phyloP scores from a whole-genome alignment of 1,284 basidiomycete genomes.

The Naganishia liquefaciens region DNA sequence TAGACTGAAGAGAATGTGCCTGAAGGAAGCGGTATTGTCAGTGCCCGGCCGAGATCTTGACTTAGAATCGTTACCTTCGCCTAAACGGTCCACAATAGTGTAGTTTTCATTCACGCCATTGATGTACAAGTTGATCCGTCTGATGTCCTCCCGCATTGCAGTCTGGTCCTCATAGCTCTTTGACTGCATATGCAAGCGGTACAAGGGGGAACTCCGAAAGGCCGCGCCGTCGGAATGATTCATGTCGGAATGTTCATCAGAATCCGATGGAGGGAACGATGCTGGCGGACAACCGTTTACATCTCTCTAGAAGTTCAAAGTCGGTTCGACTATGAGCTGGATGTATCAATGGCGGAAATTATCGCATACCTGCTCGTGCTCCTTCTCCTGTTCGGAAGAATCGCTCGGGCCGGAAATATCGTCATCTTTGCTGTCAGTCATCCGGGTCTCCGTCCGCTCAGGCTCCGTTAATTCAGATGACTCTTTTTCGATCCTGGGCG shows the following conservation, averaged over 20 bases:
- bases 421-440: slow-evolving; percentile 44
- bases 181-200: slow-evolving; percentile 51
- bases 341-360: neutral
- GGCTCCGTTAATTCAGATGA: slow-evolving; percentile 19
- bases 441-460: slow-evolving; percentile 32
- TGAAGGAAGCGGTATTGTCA: slow-evolving; percentile 34
- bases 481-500: neutral
- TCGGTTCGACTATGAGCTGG: too few relatives aligned
- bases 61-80: slow-evolving; percentile 62
- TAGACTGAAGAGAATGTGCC: slow-evolving; percentile 99
- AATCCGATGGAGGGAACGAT: neutral
- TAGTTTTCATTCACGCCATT: slow-evolving; percentile 70
- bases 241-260: neutral
- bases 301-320: neutral
- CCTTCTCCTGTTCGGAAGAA: slow-evolving; percentile 49
- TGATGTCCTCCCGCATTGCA: slow-evolving; percentile 76
- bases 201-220: slow-evolving; percentile 41
- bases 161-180: slow-evolving; percentile 65
- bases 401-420: slow-evolving; percentile 42
- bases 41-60: slow-evolving; percentile 1
- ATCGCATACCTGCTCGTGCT: slow-evolving; percentile 64
- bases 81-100: slow-evolving; percentile 82
- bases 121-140: slow-evolving; percentile 58
- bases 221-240: neutral
- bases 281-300: neutral